Evolutionary conservation across 2,329 filamentous ascomycete species (phyloP), one percentile per base, ranked within the genome.

Genomic region (Cordyceps cateniannulata): DNA sequence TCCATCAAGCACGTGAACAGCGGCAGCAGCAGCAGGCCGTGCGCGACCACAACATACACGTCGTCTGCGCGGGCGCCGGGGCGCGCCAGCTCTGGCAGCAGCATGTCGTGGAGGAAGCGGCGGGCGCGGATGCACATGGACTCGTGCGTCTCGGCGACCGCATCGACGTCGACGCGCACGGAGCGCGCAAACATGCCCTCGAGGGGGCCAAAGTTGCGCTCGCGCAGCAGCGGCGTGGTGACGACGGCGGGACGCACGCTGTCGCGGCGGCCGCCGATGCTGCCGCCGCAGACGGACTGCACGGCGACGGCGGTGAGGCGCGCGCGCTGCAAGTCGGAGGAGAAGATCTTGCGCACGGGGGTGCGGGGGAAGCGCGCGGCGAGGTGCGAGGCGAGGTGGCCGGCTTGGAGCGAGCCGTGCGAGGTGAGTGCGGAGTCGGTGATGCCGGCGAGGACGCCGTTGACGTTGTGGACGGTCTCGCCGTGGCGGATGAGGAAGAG

Each of bases 381-480:
- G 6, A 96, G 82, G 67, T 89, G 80, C 18, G 80, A 71, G 29
- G 85, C 91, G 1, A 96, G 80, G 32, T 85, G 84, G 49, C 81
- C 83, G n/a, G 89, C 85, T 73, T 96, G 92, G 53, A 93, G 80
- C 56, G 88, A 82, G 60, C 92, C 92, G 75, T 96, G 90, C 64
- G 85, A 87, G 25, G 92, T 96, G 67, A 96, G 79, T 45, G 85
- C 77, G 1, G 91, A 93, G 75, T 96, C 90, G 71, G 86, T 89
- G 56, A 85, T 84, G 62, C 92, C 92, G 67, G 92, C 92, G 57
- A 89, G 93, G 62, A 90, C 75, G 59, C 86, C 83, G 45, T 88
- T 88, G 62, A 95, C 88, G 72, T 96, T 96, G 75, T 96, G 90
- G 65, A 96, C 89, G 18, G 91, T 93, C 77, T 96, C 92, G 69